These are phyloP conservation scores for Sporothrix curviconia DNA, from an alignment of 2,329 filamentous ascomycete species.

Conservation along the genomic window DNA sequence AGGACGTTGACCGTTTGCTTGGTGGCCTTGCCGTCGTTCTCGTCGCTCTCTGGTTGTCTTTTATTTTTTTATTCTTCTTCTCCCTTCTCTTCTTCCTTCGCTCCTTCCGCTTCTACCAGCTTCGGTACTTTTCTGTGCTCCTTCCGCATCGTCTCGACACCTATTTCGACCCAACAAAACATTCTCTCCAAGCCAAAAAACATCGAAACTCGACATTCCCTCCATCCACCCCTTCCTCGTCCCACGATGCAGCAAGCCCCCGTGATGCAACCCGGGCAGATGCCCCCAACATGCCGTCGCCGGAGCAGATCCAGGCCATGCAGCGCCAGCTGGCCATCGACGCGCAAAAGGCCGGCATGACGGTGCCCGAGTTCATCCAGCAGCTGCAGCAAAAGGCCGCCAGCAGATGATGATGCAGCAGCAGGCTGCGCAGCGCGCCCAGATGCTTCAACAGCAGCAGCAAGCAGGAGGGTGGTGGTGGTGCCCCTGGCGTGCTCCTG, in stretches of 20 bases:
- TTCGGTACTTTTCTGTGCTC: neutral
- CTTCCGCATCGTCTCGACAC: neutral
- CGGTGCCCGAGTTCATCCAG: constrained; percentile 76
- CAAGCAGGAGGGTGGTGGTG: neutral
- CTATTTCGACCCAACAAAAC: neutral
- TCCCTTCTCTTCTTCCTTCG: no score
- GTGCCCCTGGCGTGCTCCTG: no score
- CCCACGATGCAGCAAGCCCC: constrained; percentile 22
- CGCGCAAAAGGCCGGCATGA: constrained; percentile 77
- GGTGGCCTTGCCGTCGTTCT: neutral
- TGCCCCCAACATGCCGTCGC: constrained; percentile 52
- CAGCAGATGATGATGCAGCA: constrained; percentile 42
- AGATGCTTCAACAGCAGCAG: constrained; percentile 29
- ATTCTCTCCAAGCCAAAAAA: neutral
- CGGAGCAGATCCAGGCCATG: constrained; percentile 79
- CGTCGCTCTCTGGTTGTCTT: neutral
- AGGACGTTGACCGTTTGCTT: neutral
- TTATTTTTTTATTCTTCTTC: neutral
- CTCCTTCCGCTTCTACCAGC: no score
- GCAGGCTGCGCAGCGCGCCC: constrained; percentile 39
- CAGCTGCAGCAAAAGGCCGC: constrained; percentile 53
- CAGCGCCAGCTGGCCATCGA: constrained; percentile 76
- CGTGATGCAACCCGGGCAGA: constrained; percentile 22
- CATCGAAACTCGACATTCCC: neutral
- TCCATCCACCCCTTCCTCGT: neutral